Evolutionary conservation across 2,329 filamentous ascomycete species (phyloP), one percentile per base, ranked within the genome.

Genomic region (Sordariomycetes sp.): DNA sequence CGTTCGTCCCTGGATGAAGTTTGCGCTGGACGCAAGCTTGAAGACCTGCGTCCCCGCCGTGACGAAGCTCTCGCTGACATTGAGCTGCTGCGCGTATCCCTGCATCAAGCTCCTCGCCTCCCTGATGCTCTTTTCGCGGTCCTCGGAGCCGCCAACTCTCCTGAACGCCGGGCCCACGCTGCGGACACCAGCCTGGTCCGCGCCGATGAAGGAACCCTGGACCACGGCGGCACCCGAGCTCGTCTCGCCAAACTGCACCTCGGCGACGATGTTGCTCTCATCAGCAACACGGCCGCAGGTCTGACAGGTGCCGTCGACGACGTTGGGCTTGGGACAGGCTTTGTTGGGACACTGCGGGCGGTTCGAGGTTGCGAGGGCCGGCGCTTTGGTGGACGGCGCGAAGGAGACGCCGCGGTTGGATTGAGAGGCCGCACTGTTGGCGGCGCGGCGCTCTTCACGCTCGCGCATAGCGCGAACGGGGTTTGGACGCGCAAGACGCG

Each of bases 231-330:
- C 86, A 48, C 92, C 92, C 21, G 77, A 79, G 0, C 85, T 77
- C 19, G 78, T 82, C 63, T 98, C 90, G 43, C 87, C 87, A 51
- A 96, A 98, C 16, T 81, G 81, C 41, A 96, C 76, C 56, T 98
- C 92, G 32, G 86, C 76, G 38, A 95, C 88, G 42, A 96, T 94
- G 50, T 93, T 87, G 53, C 78, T 80, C 51, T 93, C 83, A 46
- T 84, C 81, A 36, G 90, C 75, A 44, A 94, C 77, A 39, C 77
- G 80, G 70, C 87, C 90, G 57, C 92, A 96, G 30, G 76, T 82
- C 40, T 79, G 75, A 60, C 92, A 96, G 45, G 85, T 72, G 24
- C 76, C 76, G 45, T 79, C 75, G 34, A 72, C 64, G 32, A 81
- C 70, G 36, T 76, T 70, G 12, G 75, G 73, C 34, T 70, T 71